These are phyloP conservation scores for Ceratorhiza oryzae-sativae DNA, from an alignment of 1,284 basidiomycete species.

Conservation along the genomic window DNA sequence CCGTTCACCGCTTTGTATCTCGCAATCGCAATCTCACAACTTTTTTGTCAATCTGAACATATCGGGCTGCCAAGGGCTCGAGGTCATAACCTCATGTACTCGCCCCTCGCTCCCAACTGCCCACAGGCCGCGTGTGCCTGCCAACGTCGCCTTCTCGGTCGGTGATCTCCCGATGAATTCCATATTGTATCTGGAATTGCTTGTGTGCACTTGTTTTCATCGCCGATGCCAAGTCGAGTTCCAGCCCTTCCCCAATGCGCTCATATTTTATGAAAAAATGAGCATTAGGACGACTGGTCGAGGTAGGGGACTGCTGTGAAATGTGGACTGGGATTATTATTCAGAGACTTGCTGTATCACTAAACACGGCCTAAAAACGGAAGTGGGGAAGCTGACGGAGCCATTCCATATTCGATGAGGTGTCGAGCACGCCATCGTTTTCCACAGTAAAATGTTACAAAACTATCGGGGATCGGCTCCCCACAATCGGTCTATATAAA, in stretches of 20 bases:
- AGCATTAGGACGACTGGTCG: no score
- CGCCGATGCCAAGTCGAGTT: neutral
- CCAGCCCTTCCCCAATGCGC: neutral
- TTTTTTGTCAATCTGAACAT: neutral
- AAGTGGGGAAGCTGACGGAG: conserved; percentile 19
- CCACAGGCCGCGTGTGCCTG: neutral
- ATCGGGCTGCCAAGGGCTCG: neutral
- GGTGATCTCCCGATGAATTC: conserved; percentile 28
- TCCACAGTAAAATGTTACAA: conserved; percentile 2
- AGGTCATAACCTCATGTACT: neutral
- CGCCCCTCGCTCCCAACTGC: neutral
- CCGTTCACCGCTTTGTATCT: neutral
- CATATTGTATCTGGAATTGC: conserved; percentile 26
- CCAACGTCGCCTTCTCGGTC: neutral
- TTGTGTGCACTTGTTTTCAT: neutral
- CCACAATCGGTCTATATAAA: conserved; percentile 7
- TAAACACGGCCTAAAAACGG: neutral
- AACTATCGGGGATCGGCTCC: neutral
- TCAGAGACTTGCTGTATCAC: neutral
- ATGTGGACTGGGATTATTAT: neutral
- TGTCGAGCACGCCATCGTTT: conserved; percentile 28
- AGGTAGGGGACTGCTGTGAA: neutral
- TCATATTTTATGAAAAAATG: neutral
- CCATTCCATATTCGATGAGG: conserved; percentile 31
- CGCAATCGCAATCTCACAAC: neutral